A percentile compares a stretch with the other conserved stretches of the same genome.
Conservation (phyloP, 129 eudicot genomes). For the Pittosporum tobira region DNA sequence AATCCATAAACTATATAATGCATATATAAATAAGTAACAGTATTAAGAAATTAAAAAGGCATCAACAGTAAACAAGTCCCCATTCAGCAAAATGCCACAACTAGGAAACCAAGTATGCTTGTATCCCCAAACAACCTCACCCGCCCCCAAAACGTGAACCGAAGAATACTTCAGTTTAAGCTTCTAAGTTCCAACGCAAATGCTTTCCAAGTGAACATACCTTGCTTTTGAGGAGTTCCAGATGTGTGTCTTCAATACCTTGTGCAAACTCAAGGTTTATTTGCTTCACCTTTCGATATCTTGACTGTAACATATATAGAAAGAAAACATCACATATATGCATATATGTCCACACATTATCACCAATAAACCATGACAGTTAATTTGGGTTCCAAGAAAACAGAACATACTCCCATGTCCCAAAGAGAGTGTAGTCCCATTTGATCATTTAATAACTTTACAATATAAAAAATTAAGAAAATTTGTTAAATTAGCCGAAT, state of each 20-base stretch:
- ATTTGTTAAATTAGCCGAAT: neutral
- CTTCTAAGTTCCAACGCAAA: neutral
- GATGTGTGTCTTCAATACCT: slow-evolving; percentile 75
- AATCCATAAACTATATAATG: slow-evolving; percentile 39
- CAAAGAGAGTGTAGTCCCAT: too few relatives aligned
- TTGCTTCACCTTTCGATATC: slow-evolving; percentile 72
- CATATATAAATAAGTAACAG: slow-evolving; percentile 6
- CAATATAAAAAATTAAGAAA: neutral
- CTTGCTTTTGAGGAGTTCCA: slow-evolving; percentile 48
- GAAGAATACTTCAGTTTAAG: neutral
- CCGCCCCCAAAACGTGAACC: too few relatives aligned
- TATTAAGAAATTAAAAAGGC: neutral
- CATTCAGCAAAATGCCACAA: neutral
- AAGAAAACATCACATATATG: neutral
- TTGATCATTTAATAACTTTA: too few relatives aligned
- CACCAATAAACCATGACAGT: neutral
- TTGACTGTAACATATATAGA: slow-evolving; percentile 40
- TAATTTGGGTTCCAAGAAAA: too few relatives aligned
- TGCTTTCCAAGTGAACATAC: slow-evolving; percentile 19
- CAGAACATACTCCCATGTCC: too few relatives aligned
- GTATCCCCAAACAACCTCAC: too few relatives aligned
- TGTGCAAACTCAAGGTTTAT: slow-evolving; percentile 89
- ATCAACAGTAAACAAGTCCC: neutral
- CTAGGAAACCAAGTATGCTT: too few relatives aligned
- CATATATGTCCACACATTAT: neutral